Base-by-base conservation (phyloP, 495 filamentous ascomycete genomes). In the Podospora appendiculata region DNA sequence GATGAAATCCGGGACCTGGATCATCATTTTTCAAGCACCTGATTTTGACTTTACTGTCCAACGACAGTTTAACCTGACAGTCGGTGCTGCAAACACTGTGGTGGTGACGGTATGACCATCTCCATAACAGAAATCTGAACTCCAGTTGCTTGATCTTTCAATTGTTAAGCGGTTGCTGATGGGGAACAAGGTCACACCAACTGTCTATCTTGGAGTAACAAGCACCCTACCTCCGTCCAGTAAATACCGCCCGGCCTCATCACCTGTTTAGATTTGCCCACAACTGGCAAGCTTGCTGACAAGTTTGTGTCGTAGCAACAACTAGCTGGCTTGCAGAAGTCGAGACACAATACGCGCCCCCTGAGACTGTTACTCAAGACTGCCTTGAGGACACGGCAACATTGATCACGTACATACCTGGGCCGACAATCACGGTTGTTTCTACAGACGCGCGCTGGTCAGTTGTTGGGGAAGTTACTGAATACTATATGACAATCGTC, bases 361-460 rank as follows among this genome's bases (percentile, higher is more conserved):
- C 62, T 2, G 45, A 60, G 12, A 52, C 54, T 13, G 45, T 60
- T 2, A 60, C 54, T 3, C 46, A 44, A 6, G 50, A 60, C 41
- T 65, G 62, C 47, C 58, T 60, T 16, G 16, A 42, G 8, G 50
- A 58, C 1, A 60, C 55, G 0, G 55, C 62, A n/a, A 65, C 62
- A 0, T 51, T 58, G 17, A n/a, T 57, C 42, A 32, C 55, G 16
- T 65, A 62, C 50, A 45, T 60, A 9, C 56, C 50, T 6, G 62
- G 62, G 12, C 51, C 53, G 0, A 60, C 56, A 6, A 57, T 59
- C 7, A 53, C 54, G n/a, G 46, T 54, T 10, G 53, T 52, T 19
- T 59, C 51, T 2, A 59, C 55, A 0, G 44, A 58, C 19, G 32
- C 46, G 14, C 55, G 62, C 1, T 62, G 57, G 55, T 54, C 45